Evolutionary conservation across 2,329 filamentous ascomycete genomes (phyloP), one percentile per base, ranked within the genome.

Genomic region (Colletotrichum musae): DNA sequence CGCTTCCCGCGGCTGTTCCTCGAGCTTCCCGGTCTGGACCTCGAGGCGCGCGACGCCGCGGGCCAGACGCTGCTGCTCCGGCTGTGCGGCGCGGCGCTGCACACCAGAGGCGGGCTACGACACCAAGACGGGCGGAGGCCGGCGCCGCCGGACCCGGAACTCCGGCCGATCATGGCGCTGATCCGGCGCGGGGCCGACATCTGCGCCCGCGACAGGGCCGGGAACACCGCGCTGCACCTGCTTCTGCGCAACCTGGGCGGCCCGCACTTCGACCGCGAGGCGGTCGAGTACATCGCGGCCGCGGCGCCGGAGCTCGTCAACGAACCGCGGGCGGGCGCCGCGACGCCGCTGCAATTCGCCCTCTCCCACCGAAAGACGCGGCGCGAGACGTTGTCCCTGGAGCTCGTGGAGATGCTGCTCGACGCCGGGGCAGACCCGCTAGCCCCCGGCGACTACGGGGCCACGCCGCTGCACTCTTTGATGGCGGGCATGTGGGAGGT

Each of bases 251-350:
- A 24, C 21, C 3, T 24, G 21, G 21, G 21, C 21, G 21, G 21
- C 21, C 21, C 24, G 36, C 24, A 36, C 10, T 7, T 16, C 21
- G 15, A 43, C 16, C 3, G 13, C 36, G 26, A 26, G 16, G 54
- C 48, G 18, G 36, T 61, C 6, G 7, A 12, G 18, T 36, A 43
- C 26, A 7, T 61, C 5, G 36, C 36, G 18, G 15, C 26, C 21
- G 15, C 15, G 7, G 62, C 62, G 24, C 62, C 62, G n/a, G 54
- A 53, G 13, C 7, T 65, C 21, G 54, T 59, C 21, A 47, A 59
- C 36, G 10, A 47, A n/a, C 36, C 39, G 7, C 32, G 48, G 36
- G 36, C 52, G 10, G 15, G 52, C 6, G 47, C 47, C 16, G 43
- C 2, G 16, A n/a, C 54, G 32, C 62, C 62, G 21, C 54, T 65